These are phyloP conservation scores for Planoprotostelium fungivorum DNA, from an alignment of 78 protist genomes.

Conservation along the genomic window DNA sequence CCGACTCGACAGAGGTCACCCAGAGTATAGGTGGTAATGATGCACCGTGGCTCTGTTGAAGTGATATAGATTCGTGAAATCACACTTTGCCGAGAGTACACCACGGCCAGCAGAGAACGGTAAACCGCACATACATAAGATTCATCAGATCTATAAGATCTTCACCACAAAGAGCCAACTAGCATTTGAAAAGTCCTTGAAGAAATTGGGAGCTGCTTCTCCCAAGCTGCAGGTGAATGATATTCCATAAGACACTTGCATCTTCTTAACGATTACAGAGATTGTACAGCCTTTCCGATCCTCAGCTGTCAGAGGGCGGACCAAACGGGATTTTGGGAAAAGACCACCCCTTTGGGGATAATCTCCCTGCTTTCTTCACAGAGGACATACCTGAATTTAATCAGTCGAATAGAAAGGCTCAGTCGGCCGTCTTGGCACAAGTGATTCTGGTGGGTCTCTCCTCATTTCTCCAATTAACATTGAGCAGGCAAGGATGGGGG, in stretches of 20 bases:
- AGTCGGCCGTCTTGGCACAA: neutral
- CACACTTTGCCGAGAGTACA: neutral
- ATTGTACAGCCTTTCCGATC: neutral
- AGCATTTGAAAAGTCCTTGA: neutral
- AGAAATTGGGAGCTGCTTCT: neutral
- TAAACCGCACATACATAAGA: neutral
- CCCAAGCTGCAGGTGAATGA: too few species aligned
- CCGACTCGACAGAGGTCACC: neutral
- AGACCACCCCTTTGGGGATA: neutral
- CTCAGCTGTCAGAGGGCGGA: neutral
- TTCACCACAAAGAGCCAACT: neutral
- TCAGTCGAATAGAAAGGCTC: neutral
- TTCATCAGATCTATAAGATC: neutral
- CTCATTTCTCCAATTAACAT: too few species aligned
- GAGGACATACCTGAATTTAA: neutral
- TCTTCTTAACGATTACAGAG: too few species aligned
- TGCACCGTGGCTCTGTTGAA: too few species aligned
- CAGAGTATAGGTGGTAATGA: neutral
- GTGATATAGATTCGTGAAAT: neutral
- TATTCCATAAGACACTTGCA: too few species aligned
- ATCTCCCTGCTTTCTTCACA: neutral
- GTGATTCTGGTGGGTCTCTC: neutral
- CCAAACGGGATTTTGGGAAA: neutral
- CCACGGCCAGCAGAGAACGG: neutral
- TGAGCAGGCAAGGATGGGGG: neutral